A percentile compares a stretch with the other conserved stretches of the same genome.
phyloP scores from a whole-genome alignment of 441 rosid genomes.

The Mallotus japonicus region DNA sequence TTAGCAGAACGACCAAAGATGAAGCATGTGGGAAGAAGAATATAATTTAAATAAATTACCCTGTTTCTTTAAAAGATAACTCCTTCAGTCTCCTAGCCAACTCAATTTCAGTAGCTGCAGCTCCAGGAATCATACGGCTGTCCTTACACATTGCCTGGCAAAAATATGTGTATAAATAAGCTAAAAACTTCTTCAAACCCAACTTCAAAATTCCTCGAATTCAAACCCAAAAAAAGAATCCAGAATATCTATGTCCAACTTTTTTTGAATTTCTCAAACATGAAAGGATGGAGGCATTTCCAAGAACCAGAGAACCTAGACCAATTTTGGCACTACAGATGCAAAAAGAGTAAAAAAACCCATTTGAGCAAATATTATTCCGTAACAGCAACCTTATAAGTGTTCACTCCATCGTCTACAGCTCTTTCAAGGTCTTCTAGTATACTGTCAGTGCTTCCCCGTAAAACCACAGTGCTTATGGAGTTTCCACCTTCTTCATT shows the following conservation, averaged over 20 bases:
- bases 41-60: slow-evolving; percentile 41
- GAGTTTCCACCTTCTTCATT: slow-evolving; percentile 97
- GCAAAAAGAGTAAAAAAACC: slow-evolving; percentile 18
- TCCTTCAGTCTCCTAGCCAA: slow-evolving; percentile 95
- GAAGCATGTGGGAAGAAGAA: slow-evolving; percentile 8
- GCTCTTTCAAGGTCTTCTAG: slow-evolving; percentile 99
- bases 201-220: not conserved
- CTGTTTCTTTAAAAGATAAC: slow-evolving; percentile 88
- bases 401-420: slow-evolving; percentile 98
- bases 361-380: not conserved
- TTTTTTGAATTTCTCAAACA: too few relatives aligned
- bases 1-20: not conserved
- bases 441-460: slow-evolving; percentile 98
- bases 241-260: too few relatives aligned
- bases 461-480: slow-evolving; percentile 82
- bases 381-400: slow-evolving; percentile 63
- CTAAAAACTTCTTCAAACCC: not conserved
- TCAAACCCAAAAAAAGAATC: not conserved
- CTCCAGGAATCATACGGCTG: slow-evolving; percentile 92
- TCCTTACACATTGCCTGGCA: slow-evolving; percentile 97
- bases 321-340: not conserved
- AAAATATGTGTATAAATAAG: slow-evolving; percentile 11
- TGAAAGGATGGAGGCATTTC: slow-evolving; percentile 1
- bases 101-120: slow-evolving; percentile 99
- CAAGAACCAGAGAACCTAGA: not conserved